Conservation (phyloP, 2,329 filamentous ascomycete species). For the Hysterium pulicare region DNA sequence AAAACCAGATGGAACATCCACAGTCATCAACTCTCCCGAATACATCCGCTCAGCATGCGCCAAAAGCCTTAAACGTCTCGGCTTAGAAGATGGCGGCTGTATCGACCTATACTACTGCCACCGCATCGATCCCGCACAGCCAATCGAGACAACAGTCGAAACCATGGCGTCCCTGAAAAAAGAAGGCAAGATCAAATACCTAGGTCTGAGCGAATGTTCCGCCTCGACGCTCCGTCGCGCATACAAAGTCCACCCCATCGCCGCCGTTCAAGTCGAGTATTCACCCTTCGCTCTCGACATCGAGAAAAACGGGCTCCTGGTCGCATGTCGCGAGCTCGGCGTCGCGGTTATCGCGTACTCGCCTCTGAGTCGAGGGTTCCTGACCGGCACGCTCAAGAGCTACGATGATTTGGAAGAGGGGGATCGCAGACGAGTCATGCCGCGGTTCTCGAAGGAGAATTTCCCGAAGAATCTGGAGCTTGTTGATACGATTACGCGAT, state of each 20-base stretch:
- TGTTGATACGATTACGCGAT: conserved; percentile 21
- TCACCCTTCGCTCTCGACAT: conserved; percentile 45
- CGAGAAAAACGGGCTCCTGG: conserved; percentile 35
- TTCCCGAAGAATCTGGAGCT: conserved; percentile 29
- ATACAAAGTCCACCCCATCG: conserved; percentile 40
- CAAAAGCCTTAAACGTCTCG: background rate
- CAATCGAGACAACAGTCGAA: background rate
- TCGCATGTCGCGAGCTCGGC: conserved; percentile 38
- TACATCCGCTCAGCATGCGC: conserved; percentile 19
- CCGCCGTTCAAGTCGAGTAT: conserved; percentile 51
- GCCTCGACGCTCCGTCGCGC: conserved; percentile 47
- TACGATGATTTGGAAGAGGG: background rate
- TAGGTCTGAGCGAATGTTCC: conserved; percentile 46
- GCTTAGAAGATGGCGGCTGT: background rate
- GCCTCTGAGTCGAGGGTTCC: conserved; percentile 30
- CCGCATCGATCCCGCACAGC: background rate
- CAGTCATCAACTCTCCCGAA: conserved; percentile 40
- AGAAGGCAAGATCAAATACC: conserved; percentile 47
- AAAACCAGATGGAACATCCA: conserved; percentile 30
- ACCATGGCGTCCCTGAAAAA: conserved; percentile 10
- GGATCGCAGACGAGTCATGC: conserved; percentile 19
- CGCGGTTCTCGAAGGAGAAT: conserved; percentile 37
- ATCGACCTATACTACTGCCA: conserved; percentile 1
- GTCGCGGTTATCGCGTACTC: conserved; percentile 32
- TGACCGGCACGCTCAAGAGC: conserved; percentile 12